Evolutionary conservation across 768 basidiomycete species (phyloP).

Genomic region (Tulasnella sp.): DNA sequence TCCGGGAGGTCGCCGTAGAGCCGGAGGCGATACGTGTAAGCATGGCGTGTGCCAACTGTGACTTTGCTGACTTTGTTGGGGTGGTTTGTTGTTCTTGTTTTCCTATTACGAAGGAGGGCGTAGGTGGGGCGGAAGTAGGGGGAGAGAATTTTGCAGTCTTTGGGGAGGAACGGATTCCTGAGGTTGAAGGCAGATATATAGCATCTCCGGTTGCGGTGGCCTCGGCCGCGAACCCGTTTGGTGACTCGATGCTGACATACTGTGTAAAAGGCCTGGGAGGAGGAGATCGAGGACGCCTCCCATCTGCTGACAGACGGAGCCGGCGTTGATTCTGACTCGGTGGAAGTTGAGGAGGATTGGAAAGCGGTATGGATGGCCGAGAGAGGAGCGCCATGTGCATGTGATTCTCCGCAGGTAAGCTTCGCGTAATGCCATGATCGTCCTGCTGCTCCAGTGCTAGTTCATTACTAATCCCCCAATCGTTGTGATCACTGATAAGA

Average conservation of each 20-base stretch:
- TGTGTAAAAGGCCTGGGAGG: constrained; percentile 12
- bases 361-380: background rate
- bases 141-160: background rate
- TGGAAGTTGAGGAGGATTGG: background rate
- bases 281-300: constrained; percentile 6
- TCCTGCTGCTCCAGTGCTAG: background rate
- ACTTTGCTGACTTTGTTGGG: background rate
- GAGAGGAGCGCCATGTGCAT: background rate
- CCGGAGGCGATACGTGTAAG: constrained; percentile 1
- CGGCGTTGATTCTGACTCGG: constrained; percentile 2
- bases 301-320: constrained; percentile 13
- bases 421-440: constrained; percentile 3
- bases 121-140: background rate
- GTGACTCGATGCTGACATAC: constrained; percentile 13
- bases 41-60: background rate
- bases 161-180: constrained; percentile 3
- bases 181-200: constrained; percentile 11
- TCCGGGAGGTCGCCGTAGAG: background rate
- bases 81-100: background rate
- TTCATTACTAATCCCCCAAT: background rate
- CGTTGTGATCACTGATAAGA: background rate
- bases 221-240: constrained; percentile 2
- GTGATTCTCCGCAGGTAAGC: constrained; percentile 14
- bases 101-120: background rate
- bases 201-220: background rate